Percentiles rank a stretch among this genome's conserved stretches.
phyloP scores from a whole-genome alignment of 768 basidiomycete species.

The Mrakia blollopis region DNA sequence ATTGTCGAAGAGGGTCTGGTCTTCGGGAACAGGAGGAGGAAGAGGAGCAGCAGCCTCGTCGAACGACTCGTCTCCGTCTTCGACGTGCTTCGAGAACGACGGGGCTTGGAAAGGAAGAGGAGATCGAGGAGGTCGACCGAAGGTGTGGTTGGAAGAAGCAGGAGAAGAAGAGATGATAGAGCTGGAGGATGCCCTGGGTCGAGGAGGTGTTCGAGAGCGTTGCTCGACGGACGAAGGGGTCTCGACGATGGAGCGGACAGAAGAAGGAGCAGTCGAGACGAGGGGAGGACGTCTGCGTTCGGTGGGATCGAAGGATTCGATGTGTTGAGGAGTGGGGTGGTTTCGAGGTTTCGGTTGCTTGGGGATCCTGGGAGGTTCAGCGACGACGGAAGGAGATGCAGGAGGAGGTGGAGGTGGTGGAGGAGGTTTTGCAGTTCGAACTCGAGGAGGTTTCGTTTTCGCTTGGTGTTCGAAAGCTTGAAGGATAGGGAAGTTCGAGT shows the following conservation, averaged over 20 bases:
- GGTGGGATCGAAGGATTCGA: not conserved
- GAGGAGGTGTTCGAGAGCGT: not conserved
- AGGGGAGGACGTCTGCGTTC: not conserved
- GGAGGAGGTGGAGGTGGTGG: not conserved
- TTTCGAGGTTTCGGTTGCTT: not conserved
- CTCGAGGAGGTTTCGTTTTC: not conserved
- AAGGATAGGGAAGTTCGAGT: not conserved
- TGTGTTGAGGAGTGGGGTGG: not conserved
- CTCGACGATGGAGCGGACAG: not conserved
- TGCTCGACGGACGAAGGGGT: not conserved
- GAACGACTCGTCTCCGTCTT: not conserved
- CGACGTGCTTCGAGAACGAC: not conserved
- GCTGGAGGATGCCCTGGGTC: not conserved
- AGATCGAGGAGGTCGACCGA: not conserved
- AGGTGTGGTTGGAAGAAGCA: not conserved
- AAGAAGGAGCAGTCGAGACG: not conserved
- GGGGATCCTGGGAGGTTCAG: not conserved
- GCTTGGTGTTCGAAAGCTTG: not conserved
- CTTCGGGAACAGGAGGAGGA: too few species aligned
- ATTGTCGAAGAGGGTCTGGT: too few species aligned
- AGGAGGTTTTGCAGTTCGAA: not conserved
- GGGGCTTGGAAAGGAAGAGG: not conserved
- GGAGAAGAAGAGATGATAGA: not conserved
- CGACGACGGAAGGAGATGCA: not conserved
- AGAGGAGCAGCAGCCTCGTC: too few species aligned